These are phyloP conservation scores for Teratosphaeria pseudoeucalypti DNA, from an alignment of 2,329 filamentous ascomycete species.

Conservation along the genomic window DNA sequence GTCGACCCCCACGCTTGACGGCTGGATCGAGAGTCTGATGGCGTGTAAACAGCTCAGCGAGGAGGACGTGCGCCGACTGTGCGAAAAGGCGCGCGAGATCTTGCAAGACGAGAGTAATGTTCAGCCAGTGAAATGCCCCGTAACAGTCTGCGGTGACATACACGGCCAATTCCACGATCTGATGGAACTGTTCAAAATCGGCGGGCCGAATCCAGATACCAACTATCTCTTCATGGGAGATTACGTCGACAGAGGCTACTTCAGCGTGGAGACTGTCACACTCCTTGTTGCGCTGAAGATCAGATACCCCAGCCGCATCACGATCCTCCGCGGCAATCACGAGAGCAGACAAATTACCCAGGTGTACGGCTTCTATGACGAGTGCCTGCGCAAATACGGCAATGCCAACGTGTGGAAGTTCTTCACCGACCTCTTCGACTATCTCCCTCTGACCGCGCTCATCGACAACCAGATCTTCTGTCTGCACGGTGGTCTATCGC, in stretches of 20 bases:
- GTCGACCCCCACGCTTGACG: conserved; percentile 84
- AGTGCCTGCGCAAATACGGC: conserved; percentile 96
- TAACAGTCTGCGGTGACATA: conserved; percentile 97
- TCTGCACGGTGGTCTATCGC: conserved; percentile 89
- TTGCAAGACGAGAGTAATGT: conserved; percentile 97
- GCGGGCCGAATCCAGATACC: conserved; percentile 92
- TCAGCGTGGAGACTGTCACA: conserved; percentile 96
- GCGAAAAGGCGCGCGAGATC: conserved; percentile 96
- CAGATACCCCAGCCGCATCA: conserved; percentile 93
- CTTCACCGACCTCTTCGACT: conserved; percentile 98
- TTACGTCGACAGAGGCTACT: conserved; percentile 97
- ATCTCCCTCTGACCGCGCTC: conserved; percentile 88
- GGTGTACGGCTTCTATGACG: conserved; percentile 98
- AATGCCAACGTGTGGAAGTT: conserved; percentile 99
- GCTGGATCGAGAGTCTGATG: conserved; percentile 99
- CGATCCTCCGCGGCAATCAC: conserved; percentile 96
- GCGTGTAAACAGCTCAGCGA: conserved; percentile 95
- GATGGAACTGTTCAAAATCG: conserved; percentile 99
- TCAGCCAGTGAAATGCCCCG: conserved; percentile 98
- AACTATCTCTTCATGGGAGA: conserved; percentile 99
- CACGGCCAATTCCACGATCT: conserved; percentile 98
- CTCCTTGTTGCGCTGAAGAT: conserved; percentile 95
- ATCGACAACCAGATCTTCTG: conserved; percentile 99
- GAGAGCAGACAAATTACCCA: conserved; percentile 98
- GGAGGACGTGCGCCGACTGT: conserved; percentile 87